A percentile compares a stretch with the other conserved stretches of the same genome.
Evolutionary conservation across 2,329 filamentous ascomycete genomes (phyloP).

Genomic region (Colletotrichum simmondsii): DNA sequence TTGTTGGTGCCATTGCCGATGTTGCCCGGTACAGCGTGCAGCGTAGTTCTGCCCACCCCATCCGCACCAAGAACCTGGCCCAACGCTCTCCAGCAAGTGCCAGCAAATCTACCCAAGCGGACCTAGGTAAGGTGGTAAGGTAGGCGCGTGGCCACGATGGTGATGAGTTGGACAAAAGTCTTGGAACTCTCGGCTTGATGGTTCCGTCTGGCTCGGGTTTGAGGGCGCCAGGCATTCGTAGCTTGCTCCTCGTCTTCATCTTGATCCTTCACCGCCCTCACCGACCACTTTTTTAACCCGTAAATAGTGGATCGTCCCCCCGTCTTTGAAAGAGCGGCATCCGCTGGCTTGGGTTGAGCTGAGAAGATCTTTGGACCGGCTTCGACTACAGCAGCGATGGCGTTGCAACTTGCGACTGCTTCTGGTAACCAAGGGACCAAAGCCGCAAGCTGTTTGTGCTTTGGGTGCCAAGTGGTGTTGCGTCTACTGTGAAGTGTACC

Average conservation of each 20-base stretch:
- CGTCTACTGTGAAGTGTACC: background rate
- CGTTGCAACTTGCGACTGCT: background rate
- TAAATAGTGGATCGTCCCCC: conserved; percentile 18
- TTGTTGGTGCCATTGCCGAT: background rate
- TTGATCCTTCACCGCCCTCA: conserved; percentile 28
- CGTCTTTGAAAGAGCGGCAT: conserved; percentile 13
- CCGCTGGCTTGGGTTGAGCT: conserved; percentile 13
- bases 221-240: conserved; percentile 18
- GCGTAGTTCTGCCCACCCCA: background rate
- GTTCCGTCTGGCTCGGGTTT: conserved; percentile 21
- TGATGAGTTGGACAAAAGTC: conserved; percentile 21
- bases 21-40: background rate
- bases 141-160: background rate
- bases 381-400: background rate
- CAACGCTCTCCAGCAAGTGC: background rate
- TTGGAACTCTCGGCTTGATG: conserved; percentile 11
- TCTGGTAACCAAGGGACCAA: background rate
- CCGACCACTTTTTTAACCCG: conserved; percentile 23
- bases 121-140: background rate
- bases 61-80: background rate
- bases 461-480: conserved; percentile 10
- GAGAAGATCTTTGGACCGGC: background rate
- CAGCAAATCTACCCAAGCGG: background rate
- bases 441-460: conserved; percentile 10
- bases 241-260: background rate